Evolutionary conservation across 140 eudicot genomes (phyloP).

Genomic region (Ambrosia hybrid): DNA sequence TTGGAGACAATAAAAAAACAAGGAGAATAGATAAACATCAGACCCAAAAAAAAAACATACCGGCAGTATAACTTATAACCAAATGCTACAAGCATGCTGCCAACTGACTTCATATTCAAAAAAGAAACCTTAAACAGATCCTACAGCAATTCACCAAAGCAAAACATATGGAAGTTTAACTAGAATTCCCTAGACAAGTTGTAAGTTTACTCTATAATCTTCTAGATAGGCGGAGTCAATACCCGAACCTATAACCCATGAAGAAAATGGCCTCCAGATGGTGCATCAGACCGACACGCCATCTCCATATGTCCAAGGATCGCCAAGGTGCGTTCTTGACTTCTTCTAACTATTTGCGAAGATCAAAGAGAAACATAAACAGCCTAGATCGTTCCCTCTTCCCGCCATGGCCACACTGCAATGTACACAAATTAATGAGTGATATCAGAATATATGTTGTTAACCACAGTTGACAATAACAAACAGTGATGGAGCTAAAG

Average conservation of each 20-base stretch:
- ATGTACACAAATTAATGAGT: background rate
- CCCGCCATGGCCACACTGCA: constrained; percentile 36
- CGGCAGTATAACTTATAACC: background rate
- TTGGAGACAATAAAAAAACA: background rate
- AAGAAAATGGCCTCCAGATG: constrained; percentile 27
- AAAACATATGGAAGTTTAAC: background rate
- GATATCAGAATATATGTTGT: too few species aligned
- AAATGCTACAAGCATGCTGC: constrained; percentile 7
- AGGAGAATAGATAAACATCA: background rate
- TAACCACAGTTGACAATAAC: too few species aligned
- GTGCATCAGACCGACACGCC: background rate
- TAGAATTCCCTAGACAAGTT: constrained; percentile 16
- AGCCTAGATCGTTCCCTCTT: constrained; percentile 26
- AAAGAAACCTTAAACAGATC: background rate
- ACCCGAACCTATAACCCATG: constrained; percentile 89
- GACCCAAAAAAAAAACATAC: background rate
- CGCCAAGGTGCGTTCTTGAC: constrained; percentile 97
- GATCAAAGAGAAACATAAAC: constrained; percentile 28
- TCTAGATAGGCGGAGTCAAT: constrained; percentile 67
- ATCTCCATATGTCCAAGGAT: constrained; percentile 41
- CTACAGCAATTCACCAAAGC: background rate
- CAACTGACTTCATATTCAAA: constrained; percentile 10
- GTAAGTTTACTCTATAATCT: constrained; percentile 43
- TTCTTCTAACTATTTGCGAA: constrained; percentile 42
- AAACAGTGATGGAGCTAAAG: too few species aligned